Conservation (phyloP, 2,329 filamentous ascomycete genomes). For the Claviceps sp. region DNA sequence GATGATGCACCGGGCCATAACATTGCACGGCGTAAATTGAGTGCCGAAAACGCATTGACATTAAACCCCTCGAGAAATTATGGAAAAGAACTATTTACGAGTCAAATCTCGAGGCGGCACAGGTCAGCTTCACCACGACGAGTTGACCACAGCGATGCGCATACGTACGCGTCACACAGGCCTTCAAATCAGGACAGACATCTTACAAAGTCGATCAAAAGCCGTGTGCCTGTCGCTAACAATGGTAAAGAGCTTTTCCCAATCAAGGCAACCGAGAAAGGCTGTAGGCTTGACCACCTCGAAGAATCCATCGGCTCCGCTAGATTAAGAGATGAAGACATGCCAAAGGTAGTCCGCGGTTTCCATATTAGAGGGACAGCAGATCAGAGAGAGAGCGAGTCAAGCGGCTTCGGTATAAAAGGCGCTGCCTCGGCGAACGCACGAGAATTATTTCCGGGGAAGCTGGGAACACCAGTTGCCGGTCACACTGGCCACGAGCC, state of each 20-base stretch:
- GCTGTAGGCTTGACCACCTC: conserved; percentile 23
- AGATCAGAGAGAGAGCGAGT: conserved; percentile 27
- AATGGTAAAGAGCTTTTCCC: conserved; percentile 27
- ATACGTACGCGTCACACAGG: conserved; percentile 20
- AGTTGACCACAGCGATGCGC: conserved; percentile 27
- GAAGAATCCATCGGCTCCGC: conserved; percentile 26
- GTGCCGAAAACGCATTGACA: conserved; percentile 14
- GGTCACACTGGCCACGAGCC: conserved; percentile 61
- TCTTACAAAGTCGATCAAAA: conserved; percentile 21
- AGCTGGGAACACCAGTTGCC: conserved; percentile 40
- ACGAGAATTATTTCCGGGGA: conserved; percentile 58
- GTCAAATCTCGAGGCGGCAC: conserved; percentile 21
- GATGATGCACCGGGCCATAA: conserved; percentile 46
- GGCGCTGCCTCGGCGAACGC: conserved; percentile 36
- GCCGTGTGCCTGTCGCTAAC: conserved; percentile 18
- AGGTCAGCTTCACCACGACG: conserved; percentile 40
- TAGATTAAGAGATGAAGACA: conserved; percentile 22
- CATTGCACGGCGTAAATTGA: conserved; percentile 14
- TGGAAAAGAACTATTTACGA: conserved; percentile 52
- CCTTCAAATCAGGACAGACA: conserved; percentile 22
- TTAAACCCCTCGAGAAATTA: conserved; percentile 26
- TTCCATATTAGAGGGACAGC: conserved; percentile 50
- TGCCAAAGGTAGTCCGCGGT: conserved; percentile 44
- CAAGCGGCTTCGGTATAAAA: conserved; percentile 51
- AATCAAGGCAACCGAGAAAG: conserved; percentile 15